Conservation (phyloP, 2,329 filamentous ascomycete species). For the Penicillium frequentans region DNA sequence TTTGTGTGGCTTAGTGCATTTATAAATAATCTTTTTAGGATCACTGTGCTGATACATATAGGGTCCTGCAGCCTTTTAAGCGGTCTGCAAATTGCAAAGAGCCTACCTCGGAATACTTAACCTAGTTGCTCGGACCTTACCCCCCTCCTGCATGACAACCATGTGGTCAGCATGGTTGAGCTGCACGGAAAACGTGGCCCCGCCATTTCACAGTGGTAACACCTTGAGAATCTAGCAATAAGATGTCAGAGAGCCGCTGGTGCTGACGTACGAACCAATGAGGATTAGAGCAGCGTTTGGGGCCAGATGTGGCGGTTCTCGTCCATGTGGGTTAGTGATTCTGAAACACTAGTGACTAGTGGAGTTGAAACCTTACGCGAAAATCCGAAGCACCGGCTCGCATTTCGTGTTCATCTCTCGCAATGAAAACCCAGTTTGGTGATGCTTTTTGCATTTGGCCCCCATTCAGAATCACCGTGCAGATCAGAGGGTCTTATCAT, state of each 20-base stretch:
- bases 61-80: not conserved
- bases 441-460: not conserved
- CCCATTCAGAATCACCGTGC: not conserved
- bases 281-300: not conserved
- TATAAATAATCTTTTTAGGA: not conserved
- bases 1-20: no score
- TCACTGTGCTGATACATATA: not conserved
- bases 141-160: slow-evolving; percentile 11
- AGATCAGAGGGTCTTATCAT: not conserved
- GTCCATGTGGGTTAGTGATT: not conserved
- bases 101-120: not conserved
- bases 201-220: slow-evolving; percentile 5
- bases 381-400: not conserved
- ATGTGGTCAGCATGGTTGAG: slow-evolving; percentile 12
- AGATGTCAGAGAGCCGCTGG: not conserved
- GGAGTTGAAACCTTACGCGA: not conserved
- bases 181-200: slow-evolving; percentile 8
- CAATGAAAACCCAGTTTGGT: not conserved
- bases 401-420: not conserved
- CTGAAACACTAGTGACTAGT: not conserved
- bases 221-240: not conserved
- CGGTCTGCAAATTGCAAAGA: not conserved
- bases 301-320: not conserved
- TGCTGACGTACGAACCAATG: not conserved
- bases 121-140: slow-evolving; percentile 1